phyloP scores from a whole-genome alignment of 2,329 filamentous ascomycete genomes.

The Tolypocladium sp. region DNA sequence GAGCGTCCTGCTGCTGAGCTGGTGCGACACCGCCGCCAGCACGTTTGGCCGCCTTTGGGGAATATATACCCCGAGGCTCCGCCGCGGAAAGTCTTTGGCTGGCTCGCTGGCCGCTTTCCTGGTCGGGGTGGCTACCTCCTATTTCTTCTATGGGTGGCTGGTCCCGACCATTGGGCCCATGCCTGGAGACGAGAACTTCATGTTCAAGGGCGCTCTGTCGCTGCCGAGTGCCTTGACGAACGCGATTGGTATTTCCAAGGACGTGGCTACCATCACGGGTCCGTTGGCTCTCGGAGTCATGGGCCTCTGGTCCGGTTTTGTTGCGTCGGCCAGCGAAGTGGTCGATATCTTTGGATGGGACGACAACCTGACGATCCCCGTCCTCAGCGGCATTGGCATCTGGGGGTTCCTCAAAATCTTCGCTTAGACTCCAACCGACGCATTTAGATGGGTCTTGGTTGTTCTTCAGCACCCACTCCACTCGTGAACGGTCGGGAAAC shows the following conservation, averaged over 20 bases:
- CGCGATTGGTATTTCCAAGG: constrained; percentile 50
- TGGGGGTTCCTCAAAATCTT: constrained; percentile 90
- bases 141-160: constrained; percentile 80
- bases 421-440: constrained; percentile 33
- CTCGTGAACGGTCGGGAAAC: background rate
- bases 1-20: constrained; percentile 81
- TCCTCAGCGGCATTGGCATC: constrained; percentile 79
- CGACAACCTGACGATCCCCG: constrained; percentile 93
- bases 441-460: background rate
- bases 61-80: constrained; percentile 75
- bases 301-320: constrained; percentile 79
- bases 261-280: constrained; percentile 57
- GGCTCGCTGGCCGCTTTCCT: constrained; percentile 78
- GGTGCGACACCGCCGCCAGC: constrained; percentile 95
- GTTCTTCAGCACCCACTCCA: background rate
- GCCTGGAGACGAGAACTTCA: constrained; percentile 59
- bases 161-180: constrained; percentile 60
- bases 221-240: constrained; percentile 53
- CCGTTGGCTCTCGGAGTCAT: constrained; percentile 66
- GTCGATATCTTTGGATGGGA: constrained; percentile 91
- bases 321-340: constrained; percentile 82
- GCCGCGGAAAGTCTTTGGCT: constrained; percentile 83
- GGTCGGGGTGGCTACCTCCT: constrained; percentile 74
- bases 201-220: constrained; percentile 71
- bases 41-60: constrained; percentile 90